Base-by-base conservation (phyloP, 2,329 filamentous ascomycete species). In the Chrysoporthe cubensis region DNA sequence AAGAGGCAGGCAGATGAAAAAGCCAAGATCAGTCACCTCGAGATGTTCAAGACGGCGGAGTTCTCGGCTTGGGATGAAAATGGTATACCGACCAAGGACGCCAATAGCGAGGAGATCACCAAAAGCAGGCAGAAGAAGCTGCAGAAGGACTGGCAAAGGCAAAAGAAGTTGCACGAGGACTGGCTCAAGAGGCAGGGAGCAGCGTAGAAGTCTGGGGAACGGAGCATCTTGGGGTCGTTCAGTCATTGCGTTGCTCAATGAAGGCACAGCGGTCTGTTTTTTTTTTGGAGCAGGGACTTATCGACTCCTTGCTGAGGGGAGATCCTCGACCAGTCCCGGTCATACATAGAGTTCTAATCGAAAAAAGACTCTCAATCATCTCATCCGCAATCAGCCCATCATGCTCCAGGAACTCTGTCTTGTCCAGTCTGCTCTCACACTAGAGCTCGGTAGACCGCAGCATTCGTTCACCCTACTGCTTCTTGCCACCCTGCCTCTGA, bases 111-210 rank as follows among this genome's bases (percentile, higher is more conserved):
- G 70, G 88, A 90, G 72, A 78, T 92, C n/a, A 83, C 87, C 11
- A 91, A 92, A 80, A 87, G 83, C 66, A 83, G 82, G 73, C 76
- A 75, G 46, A 92, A 92, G 83, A 91, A 89, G 80, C 75, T 92
- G 70, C 84, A 79, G 76, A 92, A 92, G 80, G 87, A 89, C 69
- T 92, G 89, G 89, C 88, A 91, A 74, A 85, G 81, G 73, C 90
- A 92, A 81, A 91, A 89, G 81, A 91, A 90, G 81, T 72, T 84
- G 72, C 86, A 89, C 77, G 88, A 91, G 73, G 80, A 80, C 64
- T 88, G 81, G 77, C 66, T 75, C 21, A 70, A 67, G 68, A 56
- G 58, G 43, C 68, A 69, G 63, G 65, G 50, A 32, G 26, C 60
- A 2, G 52, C 60, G 43, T 66, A 66, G 65, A 32, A 43, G 37